These are phyloP conservation scores for Cetradonia linearis DNA, from an alignment of 495 filamentous ascomycete genomes.

Conservation along the genomic window DNA sequence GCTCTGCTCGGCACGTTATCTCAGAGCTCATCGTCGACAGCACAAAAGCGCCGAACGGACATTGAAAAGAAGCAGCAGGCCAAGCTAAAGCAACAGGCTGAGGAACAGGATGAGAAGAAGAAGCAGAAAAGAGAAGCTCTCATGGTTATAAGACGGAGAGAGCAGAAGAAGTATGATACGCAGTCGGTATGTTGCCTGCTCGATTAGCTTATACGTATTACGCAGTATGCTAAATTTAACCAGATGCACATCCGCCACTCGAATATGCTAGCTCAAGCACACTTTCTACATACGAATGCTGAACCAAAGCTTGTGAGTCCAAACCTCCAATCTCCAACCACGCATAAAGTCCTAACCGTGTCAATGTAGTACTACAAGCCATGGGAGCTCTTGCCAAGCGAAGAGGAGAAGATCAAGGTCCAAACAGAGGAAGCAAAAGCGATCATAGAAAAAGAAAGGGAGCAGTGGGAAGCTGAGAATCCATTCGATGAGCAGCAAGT, in stretches of 20 bases:
- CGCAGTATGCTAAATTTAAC: neutral
- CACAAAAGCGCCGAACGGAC: slow-evolving; percentile 71
- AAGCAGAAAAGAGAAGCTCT: slow-evolving; percentile 54
- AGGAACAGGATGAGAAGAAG: slow-evolving; percentile 58
- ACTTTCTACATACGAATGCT: slow-evolving; percentile 61
- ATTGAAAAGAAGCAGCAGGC: slow-evolving; percentile 85
- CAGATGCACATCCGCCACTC: slow-evolving; percentile 75
- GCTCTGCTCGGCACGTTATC: slow-evolving; percentile 79
- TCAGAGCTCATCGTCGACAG: slow-evolving; percentile 55
- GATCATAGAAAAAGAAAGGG: slow-evolving; percentile 40
- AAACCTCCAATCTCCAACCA: slow-evolving; percentile 9
- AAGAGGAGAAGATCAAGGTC: slow-evolving; percentile 50
- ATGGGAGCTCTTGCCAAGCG: slow-evolving; percentile 58
- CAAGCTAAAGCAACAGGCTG: slow-evolving; percentile 64
- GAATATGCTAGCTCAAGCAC: slow-evolving; percentile 61
- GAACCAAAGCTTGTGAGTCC: slow-evolving; percentile 67
- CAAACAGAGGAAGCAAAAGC: slow-evolving; percentile 50
- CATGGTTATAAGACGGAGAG: slow-evolving; percentile 46
- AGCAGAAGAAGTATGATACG: slow-evolving; percentile 67
- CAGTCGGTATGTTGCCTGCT: slow-evolving; percentile 49
- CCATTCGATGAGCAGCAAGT: neutral
- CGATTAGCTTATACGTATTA: neutral
- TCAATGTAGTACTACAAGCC: slow-evolving; percentile 71
- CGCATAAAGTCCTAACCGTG: slow-evolving; percentile 28
- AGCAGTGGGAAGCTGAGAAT: slow-evolving; percentile 35